Conservation (phyloP, 768 basidiomycete species). For the Lepiota subincarnata region DNA sequence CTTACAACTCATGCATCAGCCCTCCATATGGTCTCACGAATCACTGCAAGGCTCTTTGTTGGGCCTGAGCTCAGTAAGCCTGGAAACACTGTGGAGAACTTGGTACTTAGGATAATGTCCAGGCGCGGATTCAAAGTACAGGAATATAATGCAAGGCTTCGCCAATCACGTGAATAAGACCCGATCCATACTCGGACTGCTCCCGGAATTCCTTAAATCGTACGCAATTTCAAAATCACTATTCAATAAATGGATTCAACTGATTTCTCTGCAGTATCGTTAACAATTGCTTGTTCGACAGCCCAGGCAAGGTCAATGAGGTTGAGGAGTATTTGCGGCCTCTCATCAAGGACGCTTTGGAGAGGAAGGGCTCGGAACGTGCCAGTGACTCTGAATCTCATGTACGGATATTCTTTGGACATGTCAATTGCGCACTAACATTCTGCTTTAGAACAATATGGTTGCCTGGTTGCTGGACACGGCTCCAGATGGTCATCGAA, state of each 20-base stretch:
- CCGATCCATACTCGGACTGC: constrained; percentile 28
- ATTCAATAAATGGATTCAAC: no score
- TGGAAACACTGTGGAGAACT: not conserved
- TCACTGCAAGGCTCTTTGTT: constrained; percentile 23
- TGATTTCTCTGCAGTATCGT: not conserved
- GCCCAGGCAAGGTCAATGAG: not conserved
- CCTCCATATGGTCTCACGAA: constrained; percentile 17
- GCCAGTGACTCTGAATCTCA: not conserved
- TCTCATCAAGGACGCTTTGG: constrained; percentile 6
- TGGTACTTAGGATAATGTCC: not conserved
- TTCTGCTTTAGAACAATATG: constrained; percentile 29
- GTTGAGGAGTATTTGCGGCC: constrained; percentile 6
- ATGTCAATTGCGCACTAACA: not conserved
- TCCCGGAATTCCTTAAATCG: constrained; percentile 40
- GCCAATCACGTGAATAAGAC: constrained; percentile 29
- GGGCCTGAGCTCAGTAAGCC: constrained; percentile 23
- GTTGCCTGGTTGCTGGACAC: constrained; percentile 36
- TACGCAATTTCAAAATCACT: constrained; percentile 17
- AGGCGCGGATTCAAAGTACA: constrained; percentile 40
- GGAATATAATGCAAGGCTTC: constrained; percentile 29
- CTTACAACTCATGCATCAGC: not conserved
- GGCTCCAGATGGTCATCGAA: constrained; percentile 21
- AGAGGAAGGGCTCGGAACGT: not conserved
- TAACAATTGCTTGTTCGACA: not conserved
- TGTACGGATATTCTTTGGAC: not conserved